Evolutionary conservation across 1,284 basidiomycete genomes (phyloP).

Genomic region (Cryptococcus sp.): DNA sequence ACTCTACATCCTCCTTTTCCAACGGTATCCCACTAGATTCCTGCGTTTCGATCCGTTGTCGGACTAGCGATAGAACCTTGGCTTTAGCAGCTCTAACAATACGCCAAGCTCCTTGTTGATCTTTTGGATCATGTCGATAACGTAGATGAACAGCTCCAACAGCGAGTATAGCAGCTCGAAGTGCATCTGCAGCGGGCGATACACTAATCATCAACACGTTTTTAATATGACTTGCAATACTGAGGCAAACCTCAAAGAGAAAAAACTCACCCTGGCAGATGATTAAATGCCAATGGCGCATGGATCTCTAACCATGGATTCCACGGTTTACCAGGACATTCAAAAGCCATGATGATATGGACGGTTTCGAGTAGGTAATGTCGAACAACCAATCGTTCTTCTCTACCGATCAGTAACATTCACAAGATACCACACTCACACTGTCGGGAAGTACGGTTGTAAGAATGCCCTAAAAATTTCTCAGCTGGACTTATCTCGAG

Average conservation of each 20-base stretch:
- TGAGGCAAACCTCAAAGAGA: too few species aligned
- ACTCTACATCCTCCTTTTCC: slow-evolving; percentile 33
- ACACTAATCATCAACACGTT: slow-evolving; percentile 5
- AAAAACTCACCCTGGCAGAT: slow-evolving; percentile 29
- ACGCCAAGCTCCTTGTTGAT: slow-evolving; percentile 31
- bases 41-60: slow-evolving; percentile 19
- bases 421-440: slow-evolving; percentile 20
- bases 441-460: slow-evolving; percentile 36
- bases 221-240: too few species aligned
- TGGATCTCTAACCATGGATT: slow-evolving; percentile 43
- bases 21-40: slow-evolving; percentile 3
- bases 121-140: slow-evolving; percentile 28
- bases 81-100: slow-evolving; percentile 27
- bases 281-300: slow-evolving; percentile 38
- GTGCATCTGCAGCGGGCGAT: slow-evolving; percentile 34
- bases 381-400: slow-evolving; percentile 40
- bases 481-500: too few species aligned
- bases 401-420: slow-evolving; percentile 13
- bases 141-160: slow-evolving; percentile 41
- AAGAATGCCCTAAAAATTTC: slow-evolving; percentile 26
- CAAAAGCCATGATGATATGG: slow-evolving; percentile 40
- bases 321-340: slow-evolving; percentile 31
- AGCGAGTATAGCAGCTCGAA: slow-evolving; percentile 37
- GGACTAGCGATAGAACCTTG: slow-evolving; percentile 27
- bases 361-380: slow-evolving; percentile 41